Base-by-base conservation (phyloP, 139 green algal species). In the Bryopsis sp. region DNA sequence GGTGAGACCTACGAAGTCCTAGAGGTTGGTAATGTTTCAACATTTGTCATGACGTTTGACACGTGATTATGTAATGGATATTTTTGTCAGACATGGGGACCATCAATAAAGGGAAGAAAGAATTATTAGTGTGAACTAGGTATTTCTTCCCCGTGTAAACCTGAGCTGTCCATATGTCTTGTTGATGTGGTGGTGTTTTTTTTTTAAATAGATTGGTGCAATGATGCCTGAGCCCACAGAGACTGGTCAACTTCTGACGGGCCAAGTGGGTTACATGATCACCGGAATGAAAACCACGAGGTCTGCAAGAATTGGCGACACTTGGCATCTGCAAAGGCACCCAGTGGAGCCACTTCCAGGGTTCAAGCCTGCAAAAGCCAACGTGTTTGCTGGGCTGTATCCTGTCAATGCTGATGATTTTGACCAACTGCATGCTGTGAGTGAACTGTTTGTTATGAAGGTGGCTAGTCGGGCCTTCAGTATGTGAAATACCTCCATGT, bases 311-410 rank as follows among this genome's bases (percentile, higher is more conserved):
- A 84, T 95, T 66, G 89, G 89, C 11, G 89, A 96, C 83, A 96
- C 89, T 4, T 84, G 85, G 79, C 81, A 90, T 69, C 46, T 67
- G 33, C 48, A 58, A 4, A 50, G 15, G 7, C 35, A 58, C 33
- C 47, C 48, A 1, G 73, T 84, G 29, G 36, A 71, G n/a, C 24
- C 72, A 1, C 70, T 90, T 58, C 78, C 80, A 0, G 86, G 88
- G 2, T 95, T 94, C 79, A 82, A 87, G 69, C 75, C 79, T 1
- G 72, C 79, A 46, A 79, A 88, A 58, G 77, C 80, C 38, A 95
- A 95, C 83, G 89, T 97, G 37, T 98, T 93, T 85, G 88, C 89
- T 47, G 88, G 87, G 0, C 71, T 95, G 47, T 94, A 87, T 70
- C 88, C 89, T 0, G 43, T 86, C 0, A 67, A 74, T 32, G 75